Percentiles rank a stretch among this genome's conserved stretches.
phyloP scores from a whole-genome alignment of 768 basidiomycete species.

The Rhizopogon roseolus region DNA sequence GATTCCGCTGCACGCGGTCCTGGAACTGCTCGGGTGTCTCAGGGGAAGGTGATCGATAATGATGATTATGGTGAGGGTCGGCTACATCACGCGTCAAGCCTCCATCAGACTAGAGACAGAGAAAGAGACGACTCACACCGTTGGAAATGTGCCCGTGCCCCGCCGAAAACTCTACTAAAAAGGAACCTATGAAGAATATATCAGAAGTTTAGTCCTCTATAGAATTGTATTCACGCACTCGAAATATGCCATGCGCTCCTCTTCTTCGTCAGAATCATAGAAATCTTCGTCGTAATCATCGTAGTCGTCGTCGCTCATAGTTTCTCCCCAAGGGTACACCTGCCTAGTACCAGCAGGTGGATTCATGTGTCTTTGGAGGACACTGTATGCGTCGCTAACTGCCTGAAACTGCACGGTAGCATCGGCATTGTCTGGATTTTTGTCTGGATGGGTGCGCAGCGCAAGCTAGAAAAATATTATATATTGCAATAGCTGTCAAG shows the following conservation, averaged over 20 bases:
- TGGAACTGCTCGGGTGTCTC: slow-evolving; percentile 52
- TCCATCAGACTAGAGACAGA: slow-evolving; percentile 3
- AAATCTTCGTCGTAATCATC: slow-evolving; percentile 27
- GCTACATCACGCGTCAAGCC: slow-evolving; percentile 8
- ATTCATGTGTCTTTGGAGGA: slow-evolving; percentile 53
- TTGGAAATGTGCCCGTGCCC: slow-evolving; percentile 22
- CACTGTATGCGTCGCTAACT: slow-evolving; percentile 63
- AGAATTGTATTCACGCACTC: slow-evolving; percentile 29
- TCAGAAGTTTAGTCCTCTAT: slow-evolving; percentile 2
- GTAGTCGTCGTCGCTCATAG: slow-evolving; percentile 36
- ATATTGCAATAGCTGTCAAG: background rate
- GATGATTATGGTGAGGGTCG: slow-evolving; percentile 17
- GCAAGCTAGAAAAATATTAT: slow-evolving; percentile 39
- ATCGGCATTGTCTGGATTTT: slow-evolving; percentile 59
- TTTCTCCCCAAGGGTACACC: slow-evolving; percentile 8
- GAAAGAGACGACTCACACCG: slow-evolving; percentile 22
- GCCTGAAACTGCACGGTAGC: slow-evolving; percentile 70
- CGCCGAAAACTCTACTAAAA: slow-evolving; percentile 41
- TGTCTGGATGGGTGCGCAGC: slow-evolving; percentile 70
- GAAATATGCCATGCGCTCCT: slow-evolving; percentile 37
- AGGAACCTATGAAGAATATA: slow-evolving; percentile 34
- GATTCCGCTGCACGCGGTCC: slow-evolving; percentile 42
- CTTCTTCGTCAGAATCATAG: slow-evolving; percentile 27
- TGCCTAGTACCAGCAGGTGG: slow-evolving; percentile 20
- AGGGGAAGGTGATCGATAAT: slow-evolving; percentile 11